Evolutionary conservation across 495 filamentous ascomycete genomes (phyloP).

Genomic region (Aspergillus nidulans): DNA sequence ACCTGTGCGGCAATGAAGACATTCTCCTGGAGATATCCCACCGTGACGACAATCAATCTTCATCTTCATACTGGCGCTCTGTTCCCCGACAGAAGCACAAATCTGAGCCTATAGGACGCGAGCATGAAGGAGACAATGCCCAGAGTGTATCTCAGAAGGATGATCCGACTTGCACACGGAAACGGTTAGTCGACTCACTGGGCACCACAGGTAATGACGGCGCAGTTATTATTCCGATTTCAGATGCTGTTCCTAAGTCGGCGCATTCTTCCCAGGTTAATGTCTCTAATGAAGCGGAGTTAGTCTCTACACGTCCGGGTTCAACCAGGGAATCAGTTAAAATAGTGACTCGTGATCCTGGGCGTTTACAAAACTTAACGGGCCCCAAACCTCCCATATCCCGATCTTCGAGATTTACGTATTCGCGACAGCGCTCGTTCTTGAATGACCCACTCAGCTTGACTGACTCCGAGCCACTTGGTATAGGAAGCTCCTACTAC

Average conservation of each 20-base stretch:
- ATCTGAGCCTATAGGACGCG: not conserved
- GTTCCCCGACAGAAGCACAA: not conserved
- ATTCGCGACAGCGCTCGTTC: conserved; percentile 59
- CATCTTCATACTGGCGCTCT: not conserved
- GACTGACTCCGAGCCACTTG: conserved; percentile 4
- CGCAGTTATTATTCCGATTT: not conserved
- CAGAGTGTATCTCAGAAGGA: not conserved
- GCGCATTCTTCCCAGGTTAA: not conserved
- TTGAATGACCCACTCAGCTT: conserved; percentile 40
- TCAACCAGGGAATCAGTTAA: not conserved
- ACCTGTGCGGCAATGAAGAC: not conserved
- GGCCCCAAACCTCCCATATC: conserved; percentile 19
- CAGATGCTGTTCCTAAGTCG: not conserved
- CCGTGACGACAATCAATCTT: not conserved
- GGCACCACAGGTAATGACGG: conserved; percentile 11
- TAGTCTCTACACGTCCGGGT: not conserved
- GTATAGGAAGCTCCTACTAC: not conserved
- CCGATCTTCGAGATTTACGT: conserved; percentile 50
- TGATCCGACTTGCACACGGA: conserved; percentile 22
- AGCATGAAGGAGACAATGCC: too few relatives aligned
- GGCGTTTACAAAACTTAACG: conserved; percentile 6
- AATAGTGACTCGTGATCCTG: not conserved
- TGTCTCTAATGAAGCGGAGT: not conserved
- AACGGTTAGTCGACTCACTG: conserved; percentile 36
- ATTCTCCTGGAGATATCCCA: not conserved